Evolutionary conservation across 345 rosid species (phyloP), one percentile per base, ranked within the genome.

Genomic region (Syzygium oleosum): DNA sequence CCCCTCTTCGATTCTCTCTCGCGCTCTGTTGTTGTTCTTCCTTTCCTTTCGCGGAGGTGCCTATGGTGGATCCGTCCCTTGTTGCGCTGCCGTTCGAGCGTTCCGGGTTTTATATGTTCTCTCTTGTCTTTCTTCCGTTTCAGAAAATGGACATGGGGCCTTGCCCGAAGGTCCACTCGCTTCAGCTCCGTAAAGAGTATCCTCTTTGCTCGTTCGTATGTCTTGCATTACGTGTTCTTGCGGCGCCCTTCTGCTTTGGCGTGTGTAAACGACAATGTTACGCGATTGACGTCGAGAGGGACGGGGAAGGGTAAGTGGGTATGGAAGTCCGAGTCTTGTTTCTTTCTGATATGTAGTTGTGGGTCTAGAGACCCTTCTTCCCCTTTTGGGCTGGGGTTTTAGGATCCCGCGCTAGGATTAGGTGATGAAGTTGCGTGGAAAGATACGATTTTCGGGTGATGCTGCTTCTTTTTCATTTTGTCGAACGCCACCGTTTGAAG

Each of bases 101-200:
- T 73, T 73, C 23, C 46, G 46, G 80, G 10, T 61, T 27, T 59
- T 52, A 6, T 17, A 2, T 14, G 5, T 5, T 15, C 15, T 34
- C 12, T 17, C n/a, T 17, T 84, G 49, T 78, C 21, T 85, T 16
- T 89, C 46, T 43, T 43, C 46, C 79, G 38, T 87, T 84, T 77
- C 95, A 98, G 99, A 98, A 98, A 95, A 98, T 98, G 99, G 99
- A 98, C 90, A 96, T 98, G 99, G 99, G 99, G 56, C 99, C 99
- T 8, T 98, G 99, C 91, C 98, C 99, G 41, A 98, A 98, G 91
- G 98, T 97, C 87, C 99, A 98, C 91, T 98, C 99, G 52, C 91
- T 96, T 91, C 98, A 94, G 92, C 95, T 98, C 89, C 92, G 99
- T 89, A 97, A 97, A 94, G 99, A 97, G 98, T 96, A 97, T 94